Base-by-base conservation (phyloP, 2,329 filamentous ascomycete species). In the Gaeumannomyces tritici region DNA sequence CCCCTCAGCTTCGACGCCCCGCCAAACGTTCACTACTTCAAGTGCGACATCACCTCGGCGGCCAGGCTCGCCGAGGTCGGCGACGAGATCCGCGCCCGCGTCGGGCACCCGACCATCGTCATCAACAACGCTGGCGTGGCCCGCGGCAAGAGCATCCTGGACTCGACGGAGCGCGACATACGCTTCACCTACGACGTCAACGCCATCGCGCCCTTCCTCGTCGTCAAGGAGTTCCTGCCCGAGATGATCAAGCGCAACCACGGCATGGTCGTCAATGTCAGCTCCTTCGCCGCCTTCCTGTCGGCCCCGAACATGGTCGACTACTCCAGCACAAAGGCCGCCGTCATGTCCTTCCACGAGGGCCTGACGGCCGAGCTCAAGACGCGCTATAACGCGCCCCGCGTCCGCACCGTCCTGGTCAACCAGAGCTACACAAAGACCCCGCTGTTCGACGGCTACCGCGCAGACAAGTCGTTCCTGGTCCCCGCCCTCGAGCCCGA, bases 111-210 rank as follows among this genome's bases (percentile, higher is more conserved):
- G 0, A 90, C 87, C 0, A 77, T 91, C 64, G 77, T 91, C 4
- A 87, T 90, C 75, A 89, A 89, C 76, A 90, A 90, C 69, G 88
- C 88, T 11, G 88, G 87, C 64, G 80, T 88, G 31, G 82, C 79
- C 21, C 80, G 80, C 63, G 86, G 85, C 64, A 83, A 84, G 66
- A 81, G 79, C 6, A 80, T 92, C 65, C 78, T 91, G 58, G 78
- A 82, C 31, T 58, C 65, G 27, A 79, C 79, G 1, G 82, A 86
- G 61, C 76, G 76, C 26, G 82, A 87, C 66, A 78, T 89, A 65
- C 82, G 83, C 51, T 83, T 87, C 68, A 89, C 87, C 61, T 90
- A 91, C 71, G 85, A 86, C 64, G 85, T 91, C 67, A 92, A 91
- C 74, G 77, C 85, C 0, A 71, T 91, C 35, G 79, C 85, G 2